Percentiles rank a stretch among this genome's conserved stretches.
phyloP scores from a whole-genome alignment of 345 rosid species.

The Hibiscus tridactylites region DNA sequence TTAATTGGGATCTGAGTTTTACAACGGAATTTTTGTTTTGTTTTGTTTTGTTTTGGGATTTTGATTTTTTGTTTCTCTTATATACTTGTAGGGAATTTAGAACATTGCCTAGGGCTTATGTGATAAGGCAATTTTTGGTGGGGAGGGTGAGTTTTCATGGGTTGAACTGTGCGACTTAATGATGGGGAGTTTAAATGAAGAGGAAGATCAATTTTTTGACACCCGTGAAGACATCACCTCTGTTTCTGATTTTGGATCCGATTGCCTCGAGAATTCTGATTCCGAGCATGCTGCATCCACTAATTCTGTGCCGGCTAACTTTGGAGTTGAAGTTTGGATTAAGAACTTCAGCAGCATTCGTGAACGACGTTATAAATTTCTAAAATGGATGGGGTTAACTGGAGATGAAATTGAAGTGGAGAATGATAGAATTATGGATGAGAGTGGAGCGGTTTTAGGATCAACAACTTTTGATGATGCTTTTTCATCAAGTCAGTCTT shows the following conservation, averaged over 20 bases:
- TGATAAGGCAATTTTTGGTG: not conserved
- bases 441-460: not conserved
- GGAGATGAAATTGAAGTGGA: not conserved
- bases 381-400: not conserved
- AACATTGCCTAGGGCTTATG: not conserved
- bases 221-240: not conserved
- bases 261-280: not conserved
- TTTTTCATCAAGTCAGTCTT: not conserved
- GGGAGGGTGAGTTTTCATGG: not conserved
- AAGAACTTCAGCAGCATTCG: not conserved
- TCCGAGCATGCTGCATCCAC: not conserved
- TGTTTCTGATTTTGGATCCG: not conserved
- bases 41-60: not conserved
- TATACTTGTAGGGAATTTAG: not conserved
- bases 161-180: not conserved
- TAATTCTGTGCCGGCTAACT: not conserved
- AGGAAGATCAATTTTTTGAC: not conserved
- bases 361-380: not conserved
- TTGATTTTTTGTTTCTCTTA: not conserved
- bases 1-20: not conserved
- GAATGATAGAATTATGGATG: not conserved
- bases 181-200: not conserved
- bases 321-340: not conserved
- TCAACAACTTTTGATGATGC: not conserved
- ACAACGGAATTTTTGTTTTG: not conserved